Evolutionary conservation across 106 monocot species (phyloP).

Genomic region (Platanthera zijinensis): DNA sequence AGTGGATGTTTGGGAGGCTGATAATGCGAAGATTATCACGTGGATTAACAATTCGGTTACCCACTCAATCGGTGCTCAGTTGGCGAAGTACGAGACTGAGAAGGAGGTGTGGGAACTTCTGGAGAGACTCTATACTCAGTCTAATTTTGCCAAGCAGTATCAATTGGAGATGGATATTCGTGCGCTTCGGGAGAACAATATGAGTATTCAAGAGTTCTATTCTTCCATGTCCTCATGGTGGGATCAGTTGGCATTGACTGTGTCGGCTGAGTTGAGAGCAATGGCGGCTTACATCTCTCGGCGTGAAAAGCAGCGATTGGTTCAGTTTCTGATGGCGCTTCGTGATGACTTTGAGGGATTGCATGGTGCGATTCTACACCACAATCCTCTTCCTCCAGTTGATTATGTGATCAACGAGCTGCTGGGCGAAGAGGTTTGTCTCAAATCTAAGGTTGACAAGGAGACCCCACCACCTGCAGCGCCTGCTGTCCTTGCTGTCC

Average conservation of each 20-base stretch:
- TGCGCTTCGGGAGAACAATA: neutral
- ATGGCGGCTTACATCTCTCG: too few relatives aligned
- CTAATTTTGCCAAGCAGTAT: neutral
- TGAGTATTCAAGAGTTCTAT: neutral
- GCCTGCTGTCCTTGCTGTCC: neutral
- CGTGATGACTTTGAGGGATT: neutral
- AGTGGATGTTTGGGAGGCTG: too few relatives aligned
- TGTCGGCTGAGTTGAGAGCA: neutral
- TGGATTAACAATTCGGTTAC: neutral
- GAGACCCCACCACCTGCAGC: neutral
- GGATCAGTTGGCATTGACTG: neutral
- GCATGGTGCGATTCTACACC: neutral
- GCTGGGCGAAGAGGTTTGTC: neutral
- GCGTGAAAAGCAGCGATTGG: too few relatives aligned
- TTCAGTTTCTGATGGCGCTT: neutral
- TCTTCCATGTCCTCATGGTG: neutral
- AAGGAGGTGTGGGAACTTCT: neutral
- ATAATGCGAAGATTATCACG: neutral
- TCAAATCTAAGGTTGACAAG: neutral
- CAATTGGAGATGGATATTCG: neutral
- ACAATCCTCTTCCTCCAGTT: neutral
- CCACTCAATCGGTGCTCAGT: neutral
- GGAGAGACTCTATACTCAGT: neutral
- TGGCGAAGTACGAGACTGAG: neutral
- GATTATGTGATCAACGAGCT: neutral